Percentiles rank a stretch among this genome's conserved stretches.
phyloP scores from a whole-genome alignment of 2,329 filamentous ascomycete species.

The Alternaria dauci region DNA sequence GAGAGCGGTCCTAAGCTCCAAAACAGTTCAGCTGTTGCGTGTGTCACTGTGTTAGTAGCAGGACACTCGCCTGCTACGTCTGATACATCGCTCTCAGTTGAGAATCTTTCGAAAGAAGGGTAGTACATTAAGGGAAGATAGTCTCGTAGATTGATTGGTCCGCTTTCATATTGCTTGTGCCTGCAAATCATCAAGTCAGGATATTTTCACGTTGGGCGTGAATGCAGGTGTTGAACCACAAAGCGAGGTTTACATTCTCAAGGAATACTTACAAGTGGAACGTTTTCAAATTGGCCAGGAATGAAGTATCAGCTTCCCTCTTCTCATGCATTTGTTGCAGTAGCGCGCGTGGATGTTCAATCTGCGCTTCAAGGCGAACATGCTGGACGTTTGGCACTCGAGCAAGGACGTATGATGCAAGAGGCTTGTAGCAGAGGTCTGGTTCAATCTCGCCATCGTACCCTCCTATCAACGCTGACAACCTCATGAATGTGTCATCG shows the following conservation, averaged over 20 bases:
- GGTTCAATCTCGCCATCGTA: slow-evolving; percentile 6
- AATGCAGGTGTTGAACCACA: neutral
- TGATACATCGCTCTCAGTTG: slow-evolving; percentile 3
- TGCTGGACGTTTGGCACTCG: slow-evolving; percentile 14
- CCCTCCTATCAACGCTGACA: neutral
- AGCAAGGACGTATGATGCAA: slow-evolving; percentile 6
- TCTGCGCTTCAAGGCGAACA: slow-evolving; percentile 4
- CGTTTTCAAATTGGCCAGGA: slow-evolving; percentile 13
- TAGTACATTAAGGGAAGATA: slow-evolving; percentile 10
- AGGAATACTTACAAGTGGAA: slow-evolving; percentile 11
- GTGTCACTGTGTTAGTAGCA: slow-evolving; percentile 1
- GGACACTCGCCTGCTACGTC: neutral
- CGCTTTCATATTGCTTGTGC: slow-evolving; percentile 11
- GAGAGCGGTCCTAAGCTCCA: slow-evolving; percentile 8
- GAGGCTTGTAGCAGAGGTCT: slow-evolving; percentile 8
- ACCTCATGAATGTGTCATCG: neutral
- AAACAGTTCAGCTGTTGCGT: neutral
- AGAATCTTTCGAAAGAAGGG: slow-evolving; percentile 9
- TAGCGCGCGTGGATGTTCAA: slow-evolving; percentile 11
- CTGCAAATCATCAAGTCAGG: neutral
- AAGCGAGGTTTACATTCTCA: neutral
- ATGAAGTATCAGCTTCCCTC: neutral
- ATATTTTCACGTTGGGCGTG: neutral
- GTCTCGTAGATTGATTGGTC: slow-evolving; percentile 1
- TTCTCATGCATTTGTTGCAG: slow-evolving; percentile 11